Percentiles rank a stretch among this genome's conserved stretches.
These are phyloP conservation scores for Leptographium galeiforme DNA, from an alignment of 2,329 filamentous ascomycete species.

Conservation along the genomic window DNA sequence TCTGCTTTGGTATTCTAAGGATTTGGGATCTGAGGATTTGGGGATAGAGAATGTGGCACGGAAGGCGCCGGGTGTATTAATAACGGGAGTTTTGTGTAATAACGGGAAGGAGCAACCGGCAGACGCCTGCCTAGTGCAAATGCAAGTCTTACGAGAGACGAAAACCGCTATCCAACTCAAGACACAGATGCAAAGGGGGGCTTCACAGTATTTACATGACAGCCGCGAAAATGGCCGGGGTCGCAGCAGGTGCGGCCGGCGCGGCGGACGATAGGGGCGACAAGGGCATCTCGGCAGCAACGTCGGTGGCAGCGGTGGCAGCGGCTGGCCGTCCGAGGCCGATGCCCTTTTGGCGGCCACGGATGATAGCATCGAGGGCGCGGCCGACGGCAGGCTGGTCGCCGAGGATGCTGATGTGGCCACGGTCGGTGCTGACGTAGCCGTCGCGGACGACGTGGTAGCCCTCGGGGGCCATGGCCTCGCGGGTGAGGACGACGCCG, in stretches of 20 bases:
- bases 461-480: constrained; percentile 72
- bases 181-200: background rate
- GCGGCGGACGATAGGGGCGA: background rate
- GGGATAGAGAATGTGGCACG: background rate
- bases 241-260: background rate
- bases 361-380: constrained; percentile 55
- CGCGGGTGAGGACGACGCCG: constrained; percentile 73
- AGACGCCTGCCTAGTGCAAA: background rate
- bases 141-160: too few relatives aligned
- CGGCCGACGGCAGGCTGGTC: constrained; percentile 70
- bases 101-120: background rate
- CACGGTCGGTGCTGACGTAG: constrained; percentile 64
- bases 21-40: background rate
- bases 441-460: constrained; percentile 64
- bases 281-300: background rate
- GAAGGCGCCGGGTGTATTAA: background rate
- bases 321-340: constrained; percentile 37
- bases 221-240: background rate
- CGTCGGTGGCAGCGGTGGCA: background rate
- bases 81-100: too few relatives aligned
- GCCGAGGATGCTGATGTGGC: constrained; percentile 77
- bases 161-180: background rate
- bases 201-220: background rate
- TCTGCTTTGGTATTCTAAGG: background rate
- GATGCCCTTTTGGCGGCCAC: constrained; percentile 58